Percentiles rank a stretch among this genome's conserved stretches.
phyloP scores from a whole-genome alignment of 1,284 basidiomycete species.

The Rhodotorula sp. region DNA sequence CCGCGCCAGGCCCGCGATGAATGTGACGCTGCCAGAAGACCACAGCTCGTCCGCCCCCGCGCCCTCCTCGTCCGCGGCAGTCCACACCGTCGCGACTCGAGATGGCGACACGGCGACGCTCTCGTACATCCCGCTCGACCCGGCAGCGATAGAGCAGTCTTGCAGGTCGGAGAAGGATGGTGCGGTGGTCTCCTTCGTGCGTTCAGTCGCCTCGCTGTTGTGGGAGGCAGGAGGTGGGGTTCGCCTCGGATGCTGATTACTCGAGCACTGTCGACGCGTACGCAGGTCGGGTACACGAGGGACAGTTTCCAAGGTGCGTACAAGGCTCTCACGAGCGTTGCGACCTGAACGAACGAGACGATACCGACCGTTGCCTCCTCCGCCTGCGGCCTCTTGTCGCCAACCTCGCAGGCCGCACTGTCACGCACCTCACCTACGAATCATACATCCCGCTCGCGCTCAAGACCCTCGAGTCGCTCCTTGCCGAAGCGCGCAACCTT shows the following conservation, averaged over 20 bases:
- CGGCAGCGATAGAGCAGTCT: constrained; percentile 57
- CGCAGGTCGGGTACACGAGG: constrained; percentile 62
- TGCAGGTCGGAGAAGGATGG: constrained; percentile 65
- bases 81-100: constrained; percentile 26
- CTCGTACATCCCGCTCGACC: constrained; percentile 61
- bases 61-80: not conserved
- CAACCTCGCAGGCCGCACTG: constrained; percentile 59
- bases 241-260: not conserved
- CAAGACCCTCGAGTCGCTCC: constrained; percentile 59
- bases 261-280: constrained; percentile 51
- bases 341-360: no score
- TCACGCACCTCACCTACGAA: constrained; percentile 70
- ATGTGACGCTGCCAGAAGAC: no score
- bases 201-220: not conserved
- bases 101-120: constrained; percentile 59
- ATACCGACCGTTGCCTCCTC: not conserved
- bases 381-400: not conserved
- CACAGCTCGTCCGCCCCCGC: no score
- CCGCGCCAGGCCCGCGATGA: no score
- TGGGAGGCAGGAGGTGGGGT: no score
- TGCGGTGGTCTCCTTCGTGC: constrained; percentile 53
- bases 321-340: not conserved
- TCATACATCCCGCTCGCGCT: constrained; percentile 78
- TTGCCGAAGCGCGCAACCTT: constrained; percentile 19
- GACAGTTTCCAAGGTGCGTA: constrained; percentile 59